A percentile compares a stretch with the other conserved stretches of the same genome.
Conservation (phyloP, 2,329 filamentous ascomycete genomes). For the Westerdykella sp. region DNA sequence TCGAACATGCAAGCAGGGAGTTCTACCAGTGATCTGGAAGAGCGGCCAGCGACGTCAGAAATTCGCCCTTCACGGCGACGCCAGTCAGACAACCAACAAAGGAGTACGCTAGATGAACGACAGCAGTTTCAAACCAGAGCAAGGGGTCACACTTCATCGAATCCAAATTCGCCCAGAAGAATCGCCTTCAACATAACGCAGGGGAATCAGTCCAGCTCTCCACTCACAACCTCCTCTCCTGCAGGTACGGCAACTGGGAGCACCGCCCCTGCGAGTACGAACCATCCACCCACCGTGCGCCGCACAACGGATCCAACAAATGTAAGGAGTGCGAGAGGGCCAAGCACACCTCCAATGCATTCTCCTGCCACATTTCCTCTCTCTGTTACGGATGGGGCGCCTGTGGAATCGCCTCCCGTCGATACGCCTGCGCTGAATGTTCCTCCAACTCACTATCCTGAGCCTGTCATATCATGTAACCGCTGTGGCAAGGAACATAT, state of each 20-base stretch:
- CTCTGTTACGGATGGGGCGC: slow-evolving; percentile 25
- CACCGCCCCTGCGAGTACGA: not conserved
- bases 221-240: slow-evolving; percentile 20
- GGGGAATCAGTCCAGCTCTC: slow-evolving; percentile 24
- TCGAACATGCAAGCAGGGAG: slow-evolving; percentile 46
- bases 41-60: slow-evolving; percentile 26
- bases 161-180: slow-evolving; percentile 24
- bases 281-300: not conserved
- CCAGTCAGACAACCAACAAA: slow-evolving; percentile 42
- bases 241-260: not conserved
- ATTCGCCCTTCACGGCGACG: slow-evolving; percentile 23
- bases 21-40: slow-evolving; percentile 59
- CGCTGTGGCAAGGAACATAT: slow-evolving; percentile 66
- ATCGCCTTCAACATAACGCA: slow-evolving; percentile 20
- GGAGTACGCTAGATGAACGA: slow-evolving; percentile 34
- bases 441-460: slow-evolving; percentile 47
- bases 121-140: slow-evolving; percentile 29
- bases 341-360: slow-evolving; percentile 21
- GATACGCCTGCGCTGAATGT: slow-evolving; percentile 7
- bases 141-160: slow-evolving; percentile 20
- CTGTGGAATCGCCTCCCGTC: slow-evolving; percentile 10
- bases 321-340: slow-evolving; percentile 14
- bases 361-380: slow-evolving; percentile 22
- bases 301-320: slow-evolving; percentile 25
- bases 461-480: slow-evolving; percentile 69